phyloP scores from a whole-genome alignment of 2,329 filamentous ascomycete genomes.

The Fusarium foetens region DNA sequence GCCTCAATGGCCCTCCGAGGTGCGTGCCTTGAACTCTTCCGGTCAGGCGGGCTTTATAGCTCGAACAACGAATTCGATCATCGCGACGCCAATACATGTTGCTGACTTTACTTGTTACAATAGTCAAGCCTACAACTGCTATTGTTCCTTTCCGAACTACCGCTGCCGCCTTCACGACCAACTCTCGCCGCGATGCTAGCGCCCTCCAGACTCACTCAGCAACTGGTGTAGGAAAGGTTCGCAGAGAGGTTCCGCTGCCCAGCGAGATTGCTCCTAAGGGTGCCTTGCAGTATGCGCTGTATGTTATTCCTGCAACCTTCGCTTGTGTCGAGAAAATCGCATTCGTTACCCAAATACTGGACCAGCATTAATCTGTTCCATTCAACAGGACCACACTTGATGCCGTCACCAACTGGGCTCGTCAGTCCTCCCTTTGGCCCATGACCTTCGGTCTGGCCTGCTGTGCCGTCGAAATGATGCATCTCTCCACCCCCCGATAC shows the following conservation, averaged over 20 bases:
- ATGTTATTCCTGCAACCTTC: slow-evolving; percentile 54
- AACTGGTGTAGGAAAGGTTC: slow-evolving; percentile 64
- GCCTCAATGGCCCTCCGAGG: slow-evolving; percentile 64
- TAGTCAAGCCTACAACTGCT: slow-evolving; percentile 73
- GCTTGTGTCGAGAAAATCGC: background rate
- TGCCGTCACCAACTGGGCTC: slow-evolving; percentile 83
- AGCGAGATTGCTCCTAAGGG: slow-evolving; percentile 85
- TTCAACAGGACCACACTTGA: slow-evolving; percentile 76
- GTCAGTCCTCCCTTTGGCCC: slow-evolving; percentile 87
- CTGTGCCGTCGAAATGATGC: slow-evolving; percentile 95
- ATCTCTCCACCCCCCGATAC: slow-evolving; percentile 86
- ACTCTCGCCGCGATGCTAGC: slow-evolving; percentile 71
- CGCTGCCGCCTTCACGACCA: slow-evolving; percentile 72
- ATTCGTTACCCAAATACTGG: background rate
- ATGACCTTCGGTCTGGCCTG: slow-evolving; percentile 90
- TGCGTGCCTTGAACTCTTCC: slow-evolving; percentile 45
- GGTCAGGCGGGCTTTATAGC: slow-evolving; percentile 39
- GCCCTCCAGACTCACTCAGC: slow-evolving; percentile 64
- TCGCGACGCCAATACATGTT: slow-evolving; percentile 10
- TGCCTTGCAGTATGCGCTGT: slow-evolving; percentile 86
- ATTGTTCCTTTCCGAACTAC: slow-evolving; percentile 72
- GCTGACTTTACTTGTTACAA: slow-evolving; percentile 8
- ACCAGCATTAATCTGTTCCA: slow-evolving; percentile 2
- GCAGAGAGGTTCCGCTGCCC: slow-evolving; percentile 78
- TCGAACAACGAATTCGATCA: slow-evolving; percentile 12